phyloP scores from a whole-genome alignment of 2,329 filamentous ascomycete genomes.

The Sporothrix variecibatus region DNA sequence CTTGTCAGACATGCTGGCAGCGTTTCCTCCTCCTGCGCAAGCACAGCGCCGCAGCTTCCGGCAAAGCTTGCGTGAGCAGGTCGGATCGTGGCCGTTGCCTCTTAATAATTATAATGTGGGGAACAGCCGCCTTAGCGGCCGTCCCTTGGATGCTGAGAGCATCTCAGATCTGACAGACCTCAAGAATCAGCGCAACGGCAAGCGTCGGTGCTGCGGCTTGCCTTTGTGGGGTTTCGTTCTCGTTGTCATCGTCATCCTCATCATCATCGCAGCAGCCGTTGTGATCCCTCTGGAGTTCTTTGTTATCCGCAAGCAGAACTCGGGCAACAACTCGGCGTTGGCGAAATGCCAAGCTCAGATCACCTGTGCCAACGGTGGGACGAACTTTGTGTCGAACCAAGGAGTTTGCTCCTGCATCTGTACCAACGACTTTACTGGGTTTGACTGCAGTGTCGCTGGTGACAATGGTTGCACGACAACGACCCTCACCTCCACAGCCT shows the following conservation, averaged over 20 bases:
- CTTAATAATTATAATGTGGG: conserved; percentile 34
- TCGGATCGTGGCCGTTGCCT: conserved; percentile 55
- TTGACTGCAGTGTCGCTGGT: conserved; percentile 51
- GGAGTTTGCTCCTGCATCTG: conserved; percentile 83
- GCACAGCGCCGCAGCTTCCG: conserved; percentile 45
- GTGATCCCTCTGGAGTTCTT: conserved; percentile 72
- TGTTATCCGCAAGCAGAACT: conserved; percentile 55
- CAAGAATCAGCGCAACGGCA: conserved; percentile 40
- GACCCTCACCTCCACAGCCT: conserved; percentile 39
- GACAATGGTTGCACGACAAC: conserved; percentile 57
- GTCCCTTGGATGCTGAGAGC: conserved; percentile 28
- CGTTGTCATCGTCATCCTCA: conserved; percentile 63
- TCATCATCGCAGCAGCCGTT: conserved; percentile 77
- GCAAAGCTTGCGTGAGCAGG: conserved; percentile 51
- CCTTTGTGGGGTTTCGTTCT: conserved; percentile 77
- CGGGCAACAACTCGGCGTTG: conserved; percentile 40
- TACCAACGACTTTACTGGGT: conserved; percentile 77
- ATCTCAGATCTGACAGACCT: conserved; percentile 22
- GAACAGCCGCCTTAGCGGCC: conserved; percentile 27
- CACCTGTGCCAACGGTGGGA: conserved; percentile 77
- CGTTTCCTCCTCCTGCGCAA: conserved; percentile 64
- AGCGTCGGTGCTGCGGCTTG: conserved; percentile 77
- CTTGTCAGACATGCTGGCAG: conserved; percentile 65
- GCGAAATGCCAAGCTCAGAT: conserved; percentile 61
- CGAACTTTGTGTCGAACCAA: conserved; percentile 64